Evolutionary conservation across 768 basidiomycete genomes (phyloP).

Genomic region (Galerina sulciceps): DNA sequence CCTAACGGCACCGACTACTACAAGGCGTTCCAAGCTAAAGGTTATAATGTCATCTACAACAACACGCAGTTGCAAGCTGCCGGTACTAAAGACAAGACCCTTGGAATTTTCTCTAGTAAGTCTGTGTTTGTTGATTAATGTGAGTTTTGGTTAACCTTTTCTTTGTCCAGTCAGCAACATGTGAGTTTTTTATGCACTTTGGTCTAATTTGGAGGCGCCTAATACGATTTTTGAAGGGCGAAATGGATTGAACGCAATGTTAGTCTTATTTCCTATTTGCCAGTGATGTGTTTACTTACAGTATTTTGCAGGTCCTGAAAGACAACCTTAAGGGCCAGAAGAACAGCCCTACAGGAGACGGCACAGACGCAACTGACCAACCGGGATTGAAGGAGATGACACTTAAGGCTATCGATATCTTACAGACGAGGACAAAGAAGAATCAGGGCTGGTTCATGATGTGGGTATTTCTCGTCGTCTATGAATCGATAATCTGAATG

Average conservation of each 20-base stretch:
- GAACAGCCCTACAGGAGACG: constrained; percentile 46
- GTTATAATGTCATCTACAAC: constrained; percentile 45
- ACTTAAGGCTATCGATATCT: constrained; percentile 48
- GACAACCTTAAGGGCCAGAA: constrained; percentile 40
- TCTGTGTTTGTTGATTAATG: background rate
- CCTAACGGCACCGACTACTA: constrained; percentile 45
- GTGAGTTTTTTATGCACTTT: constrained; percentile 12
- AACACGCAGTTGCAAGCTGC: constrained; percentile 37
- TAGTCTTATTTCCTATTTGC: constrained; percentile 1
- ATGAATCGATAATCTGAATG: too few species aligned
- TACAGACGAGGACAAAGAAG: constrained; percentile 40
- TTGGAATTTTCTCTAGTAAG: constrained; percentile 49
- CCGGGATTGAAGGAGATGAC: constrained; percentile 55
- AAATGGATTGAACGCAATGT: constrained; percentile 50
- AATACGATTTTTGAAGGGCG: constrained; percentile 29
- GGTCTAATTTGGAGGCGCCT: background rate
- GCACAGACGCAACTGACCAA: constrained; percentile 44
- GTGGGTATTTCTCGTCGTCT: too few species aligned
- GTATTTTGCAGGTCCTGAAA: constrained; percentile 31
- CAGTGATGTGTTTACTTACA: background rate
- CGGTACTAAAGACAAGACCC: constrained; percentile 36
- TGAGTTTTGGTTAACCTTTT: background rate
- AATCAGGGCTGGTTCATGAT: constrained; percentile 51
- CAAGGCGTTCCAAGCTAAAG: constrained; percentile 41
- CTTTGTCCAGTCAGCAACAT: constrained; percentile 21